Conservation (phyloP, 495 filamentous ascomycete genomes). For the Aspergillus cavernicola region DNA sequence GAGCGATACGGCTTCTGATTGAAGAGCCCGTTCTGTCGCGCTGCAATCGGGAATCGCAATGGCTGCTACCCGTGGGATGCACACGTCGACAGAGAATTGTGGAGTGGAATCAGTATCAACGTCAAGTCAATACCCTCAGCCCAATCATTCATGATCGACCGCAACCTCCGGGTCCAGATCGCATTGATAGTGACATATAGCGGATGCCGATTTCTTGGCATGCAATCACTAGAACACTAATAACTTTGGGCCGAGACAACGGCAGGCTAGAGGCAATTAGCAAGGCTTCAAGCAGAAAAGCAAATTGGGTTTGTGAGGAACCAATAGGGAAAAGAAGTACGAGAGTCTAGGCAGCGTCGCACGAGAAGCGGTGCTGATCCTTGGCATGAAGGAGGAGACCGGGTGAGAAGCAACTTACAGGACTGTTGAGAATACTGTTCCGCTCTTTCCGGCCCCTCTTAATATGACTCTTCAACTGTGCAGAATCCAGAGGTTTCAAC, state of each 20-base stretch:
- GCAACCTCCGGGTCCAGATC: too few relatives aligned
- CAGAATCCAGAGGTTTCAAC: slow-evolving; percentile 94
- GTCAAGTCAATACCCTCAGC: slow-evolving; percentile 5
- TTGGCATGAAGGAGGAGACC: slow-evolving; percentile 24
- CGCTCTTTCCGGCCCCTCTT: slow-evolving; percentile 94
- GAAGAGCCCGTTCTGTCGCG: slow-evolving; percentile 9
- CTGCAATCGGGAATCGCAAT: slow-evolving; percentile 10
- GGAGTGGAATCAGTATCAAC: slow-evolving; percentile 6
- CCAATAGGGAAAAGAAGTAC: slow-evolving; percentile 11
- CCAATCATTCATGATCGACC: slow-evolving; percentile 9
- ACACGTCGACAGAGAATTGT: slow-evolving; percentile 6
- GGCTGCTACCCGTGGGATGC: slow-evolving; percentile 12
- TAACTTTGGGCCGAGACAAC: slow-evolving; percentile 48
- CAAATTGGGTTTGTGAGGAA: slow-evolving; percentile 9
- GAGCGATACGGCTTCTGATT: slow-evolving; percentile 10
- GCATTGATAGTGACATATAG: slow-evolving; percentile 23
- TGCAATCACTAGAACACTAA: slow-evolving; percentile 23
- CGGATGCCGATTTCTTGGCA: slow-evolving; percentile 24
- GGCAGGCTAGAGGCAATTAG: slow-evolving; percentile 38
- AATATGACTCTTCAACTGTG: slow-evolving; percentile 95
- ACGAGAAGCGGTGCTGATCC: slow-evolving; percentile 19
- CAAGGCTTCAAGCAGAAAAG: slow-evolving; percentile 8
- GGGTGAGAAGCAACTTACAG: slow-evolving; percentile 57
- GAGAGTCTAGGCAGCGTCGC: slow-evolving; percentile 26
- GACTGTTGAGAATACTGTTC: slow-evolving; percentile 89